Evolutionary conservation across 78 protist genomes (phyloP).

Genomic region (Pigoraptor vietnamica): DNA sequence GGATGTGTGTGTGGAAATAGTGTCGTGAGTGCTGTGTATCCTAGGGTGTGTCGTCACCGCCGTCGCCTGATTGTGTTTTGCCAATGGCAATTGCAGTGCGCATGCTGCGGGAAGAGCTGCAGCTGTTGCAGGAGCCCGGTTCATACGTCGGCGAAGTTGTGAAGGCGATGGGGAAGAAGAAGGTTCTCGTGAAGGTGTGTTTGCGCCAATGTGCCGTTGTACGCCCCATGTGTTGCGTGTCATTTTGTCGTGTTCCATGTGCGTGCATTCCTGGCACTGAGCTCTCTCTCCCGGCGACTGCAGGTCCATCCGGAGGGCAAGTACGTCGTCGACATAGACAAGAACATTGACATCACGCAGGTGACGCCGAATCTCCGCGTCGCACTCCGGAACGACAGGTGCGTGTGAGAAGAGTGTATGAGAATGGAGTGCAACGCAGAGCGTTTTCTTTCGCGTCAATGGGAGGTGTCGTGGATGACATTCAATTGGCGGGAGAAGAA

Average conservation of each 20-base stretch:
- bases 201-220: background rate
- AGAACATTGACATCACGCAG: constrained; percentile 66
- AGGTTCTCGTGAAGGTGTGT: constrained; percentile 83
- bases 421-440: too few species aligned
- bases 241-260: background rate
- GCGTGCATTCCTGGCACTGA: constrained; percentile 1
- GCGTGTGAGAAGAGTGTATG: too few species aligned
- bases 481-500: too few species aligned
- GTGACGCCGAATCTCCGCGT: constrained; percentile 84
- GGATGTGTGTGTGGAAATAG: background rate
- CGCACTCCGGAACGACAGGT: constrained; percentile 83
- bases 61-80: background rate
- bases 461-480: too few species aligned
- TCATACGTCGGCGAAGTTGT: constrained; percentile 98
- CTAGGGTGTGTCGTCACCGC: background rate
- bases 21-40: too few species aligned
- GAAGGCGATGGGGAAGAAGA: constrained; percentile 90
- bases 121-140: constrained; percentile 86
- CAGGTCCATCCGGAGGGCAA: constrained; percentile 96
- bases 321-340: constrained; percentile 95
- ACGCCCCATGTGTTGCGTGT: background rate
- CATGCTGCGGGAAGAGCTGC: constrained; percentile 90
- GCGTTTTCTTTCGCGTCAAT: too few species aligned
- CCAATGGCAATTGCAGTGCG: constrained; percentile 74
- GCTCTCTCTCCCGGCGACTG: background rate